Base-by-base conservation (phyloP, 1,284 basidiomycete genomes). In the Malassezia restricta region DNA sequence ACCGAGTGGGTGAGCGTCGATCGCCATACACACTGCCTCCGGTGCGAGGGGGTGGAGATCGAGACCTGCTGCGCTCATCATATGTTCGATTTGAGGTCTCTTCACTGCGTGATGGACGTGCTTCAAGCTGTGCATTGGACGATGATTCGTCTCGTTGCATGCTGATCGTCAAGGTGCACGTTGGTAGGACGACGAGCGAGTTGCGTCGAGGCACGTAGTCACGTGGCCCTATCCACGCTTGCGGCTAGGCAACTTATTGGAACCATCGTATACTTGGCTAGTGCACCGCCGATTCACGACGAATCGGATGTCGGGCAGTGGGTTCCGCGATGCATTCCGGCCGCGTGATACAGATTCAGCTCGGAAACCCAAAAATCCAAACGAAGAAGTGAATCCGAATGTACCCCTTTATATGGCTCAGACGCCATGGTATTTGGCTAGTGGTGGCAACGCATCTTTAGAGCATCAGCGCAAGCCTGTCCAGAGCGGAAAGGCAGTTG, bases 341-440 rank as follows among this genome's bases (percentile, higher is more conserved):
- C 44, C 44, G 44, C 44, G 44, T 24, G 44, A 47, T 29, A 15
- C 44, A n/a, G 44, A 47, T 47, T 17, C 33, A 15, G 33, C 17
- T 27, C 32, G 24, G 8, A 47, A 47, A 20, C 30, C 43, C 6
- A n/a, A n/a, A 9, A 47, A 38, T n/a, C 33, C 35, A 11, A 20
- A 27, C 14, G 32, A 43, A 11, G 46, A 54, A 15, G 28, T 98
- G 77, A 99, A 98, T 73, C 94, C 94, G 32, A 92, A 98, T 76
- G 95, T 98, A 75, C 92, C 92, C 73, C 44, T 59, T 45, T 76
- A 75, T 61, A 77, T 76, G 75, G 66, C 74, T 6, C 88, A 95
- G 76, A 92, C 89, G 14, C 94, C 94, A 60, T 99, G 94, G 94
- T 99, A 96, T 75, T 81, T 95, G 66, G 86, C 91, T 75, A 87